Percentiles rank a stretch among this genome's conserved stretches.
Conservation (phyloP, 139 green algal genomes). For the Micractinium conductrix region DNA sequence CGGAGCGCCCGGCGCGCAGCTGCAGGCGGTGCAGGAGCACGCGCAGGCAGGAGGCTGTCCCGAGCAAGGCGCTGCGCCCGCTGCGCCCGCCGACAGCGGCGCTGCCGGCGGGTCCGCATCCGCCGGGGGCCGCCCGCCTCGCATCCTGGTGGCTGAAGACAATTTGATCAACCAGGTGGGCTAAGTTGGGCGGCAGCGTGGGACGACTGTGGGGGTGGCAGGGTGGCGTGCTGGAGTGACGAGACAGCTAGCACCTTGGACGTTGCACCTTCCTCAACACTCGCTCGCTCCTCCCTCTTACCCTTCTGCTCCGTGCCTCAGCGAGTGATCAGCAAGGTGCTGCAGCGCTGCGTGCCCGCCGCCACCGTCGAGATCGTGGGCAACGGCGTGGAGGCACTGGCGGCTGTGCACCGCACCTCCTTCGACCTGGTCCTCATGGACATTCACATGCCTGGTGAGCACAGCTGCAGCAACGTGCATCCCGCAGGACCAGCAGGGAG, state of each 20-base stretch:
- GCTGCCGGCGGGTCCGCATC: neutral
- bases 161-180: conserved; percentile 82
- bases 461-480: no score
- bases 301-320: no score
- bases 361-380: conserved; percentile 60
- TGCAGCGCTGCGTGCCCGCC: conserved; percentile 59
- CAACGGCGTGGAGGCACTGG: conserved; percentile 65
- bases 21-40: neutral
- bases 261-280: no score
- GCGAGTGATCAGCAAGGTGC: conserved; percentile 61
- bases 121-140: neutral
- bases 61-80: neutral
- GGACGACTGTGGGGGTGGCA: no score
- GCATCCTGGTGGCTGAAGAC: conserved; percentile 79
- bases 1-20: neutral
- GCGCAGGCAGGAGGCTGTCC: neutral
- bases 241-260: no score
- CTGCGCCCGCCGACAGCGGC: neutral
- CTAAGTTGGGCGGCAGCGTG: no score
- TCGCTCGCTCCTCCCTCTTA: no score
- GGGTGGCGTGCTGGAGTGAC: no score
- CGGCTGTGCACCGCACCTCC: conserved; percentile 1
- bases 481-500: no score
- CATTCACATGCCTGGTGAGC: conserved; percentile 63
- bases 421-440: conserved; percentile 92